These are phyloP conservation scores for Alternaria angustiovoidea DNA, from an alignment of 2,329 filamentous ascomycete genomes.

Conservation along the genomic window DNA sequence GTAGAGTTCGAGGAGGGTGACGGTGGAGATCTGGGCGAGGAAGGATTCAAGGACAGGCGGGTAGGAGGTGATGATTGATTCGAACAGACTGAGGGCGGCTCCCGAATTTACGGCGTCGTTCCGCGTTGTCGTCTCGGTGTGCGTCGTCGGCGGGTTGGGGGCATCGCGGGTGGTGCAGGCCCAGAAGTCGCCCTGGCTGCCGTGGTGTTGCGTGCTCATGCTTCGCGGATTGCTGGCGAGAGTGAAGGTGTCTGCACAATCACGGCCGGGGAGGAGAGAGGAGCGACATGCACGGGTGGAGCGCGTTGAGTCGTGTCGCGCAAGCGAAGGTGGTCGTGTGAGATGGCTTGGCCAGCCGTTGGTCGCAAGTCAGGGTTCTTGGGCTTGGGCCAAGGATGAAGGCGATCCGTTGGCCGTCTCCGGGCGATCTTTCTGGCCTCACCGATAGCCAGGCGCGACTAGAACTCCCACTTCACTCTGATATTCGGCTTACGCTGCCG, in stretches of 20 bases:
- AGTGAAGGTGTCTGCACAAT: constrained; percentile 29
- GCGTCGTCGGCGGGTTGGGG: constrained; percentile 2
- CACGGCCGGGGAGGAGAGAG: constrained; percentile 33
- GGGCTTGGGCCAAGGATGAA: constrained; percentile 15
- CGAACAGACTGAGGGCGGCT: constrained; percentile 54
- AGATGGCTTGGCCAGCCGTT: constrained; percentile 17
- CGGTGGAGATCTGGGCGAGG: constrained; percentile 64
- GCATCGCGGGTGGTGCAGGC: constrained; percentile 15
- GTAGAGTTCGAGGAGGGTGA: constrained; percentile 65
- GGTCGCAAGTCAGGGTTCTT: constrained; percentile 15
- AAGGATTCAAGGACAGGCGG: constrained; percentile 67
- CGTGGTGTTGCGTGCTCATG: constrained; percentile 36
- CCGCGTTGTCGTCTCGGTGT: constrained; percentile 9
- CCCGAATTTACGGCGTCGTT: constrained; percentile 8
- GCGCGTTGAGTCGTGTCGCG: constrained; percentile 34
- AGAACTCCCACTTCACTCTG: neutral
- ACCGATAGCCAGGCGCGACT: neutral
- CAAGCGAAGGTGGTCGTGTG: constrained; percentile 37
- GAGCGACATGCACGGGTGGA: constrained; percentile 38
- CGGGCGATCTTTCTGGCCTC: constrained; percentile 13
- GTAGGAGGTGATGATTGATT: constrained; percentile 64
- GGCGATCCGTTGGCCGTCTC: constrained; percentile 17
- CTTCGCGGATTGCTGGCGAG: constrained; percentile 31
- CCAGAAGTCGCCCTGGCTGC: constrained; percentile 29
- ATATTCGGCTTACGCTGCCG: neutral